These are phyloP conservation scores for Aspergillus cavernicola DNA, from an alignment of 495 filamentous ascomycete species.

Conservation along the genomic window DNA sequence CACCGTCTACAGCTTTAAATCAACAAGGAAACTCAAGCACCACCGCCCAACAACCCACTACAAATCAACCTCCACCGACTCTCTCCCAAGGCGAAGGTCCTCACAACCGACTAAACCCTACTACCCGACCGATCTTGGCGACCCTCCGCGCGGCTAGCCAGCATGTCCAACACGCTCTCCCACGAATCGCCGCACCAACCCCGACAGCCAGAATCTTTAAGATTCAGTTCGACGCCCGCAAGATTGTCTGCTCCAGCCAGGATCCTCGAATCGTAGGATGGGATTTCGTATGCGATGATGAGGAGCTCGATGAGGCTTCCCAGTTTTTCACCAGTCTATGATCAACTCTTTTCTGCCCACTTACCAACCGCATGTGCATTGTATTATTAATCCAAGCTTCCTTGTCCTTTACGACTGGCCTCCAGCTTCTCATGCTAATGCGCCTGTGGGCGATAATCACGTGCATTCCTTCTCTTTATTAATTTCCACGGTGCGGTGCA, in stretches of 20 bases:
- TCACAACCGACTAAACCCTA: neutral
- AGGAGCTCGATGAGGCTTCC: constrained; percentile 73
- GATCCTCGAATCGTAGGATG: constrained; percentile 90
- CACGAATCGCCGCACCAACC: constrained; percentile 2
- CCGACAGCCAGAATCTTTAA: constrained; percentile 81
- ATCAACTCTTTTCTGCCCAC: no score
- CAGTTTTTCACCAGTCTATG: constrained; percentile 62
- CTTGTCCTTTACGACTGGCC: no score
- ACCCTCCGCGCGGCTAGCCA: constrained; percentile 10
- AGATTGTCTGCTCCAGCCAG: constrained; percentile 92
- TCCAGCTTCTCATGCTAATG: no score
- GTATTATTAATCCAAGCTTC: no score
- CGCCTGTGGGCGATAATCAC: no score
- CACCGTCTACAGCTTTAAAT: neutral
- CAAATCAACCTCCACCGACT: no score
- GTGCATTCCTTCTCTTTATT: no score
- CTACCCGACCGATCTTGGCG: no score
- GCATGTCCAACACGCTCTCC: constrained; percentile 15
- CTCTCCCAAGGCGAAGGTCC: no score
- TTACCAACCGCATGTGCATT: no score
- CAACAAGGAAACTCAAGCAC: constrained; percentile 2
- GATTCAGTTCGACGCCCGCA: constrained; percentile 89
- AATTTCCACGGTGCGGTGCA: no score
- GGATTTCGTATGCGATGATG: constrained; percentile 94
- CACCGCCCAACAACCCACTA: neutral